Percentiles rank a stretch among this genome's conserved stretches.
phyloP scores from a whole-genome alignment of 2,329 filamentous ascomycete genomes.

The Fusarium palustre region DNA sequence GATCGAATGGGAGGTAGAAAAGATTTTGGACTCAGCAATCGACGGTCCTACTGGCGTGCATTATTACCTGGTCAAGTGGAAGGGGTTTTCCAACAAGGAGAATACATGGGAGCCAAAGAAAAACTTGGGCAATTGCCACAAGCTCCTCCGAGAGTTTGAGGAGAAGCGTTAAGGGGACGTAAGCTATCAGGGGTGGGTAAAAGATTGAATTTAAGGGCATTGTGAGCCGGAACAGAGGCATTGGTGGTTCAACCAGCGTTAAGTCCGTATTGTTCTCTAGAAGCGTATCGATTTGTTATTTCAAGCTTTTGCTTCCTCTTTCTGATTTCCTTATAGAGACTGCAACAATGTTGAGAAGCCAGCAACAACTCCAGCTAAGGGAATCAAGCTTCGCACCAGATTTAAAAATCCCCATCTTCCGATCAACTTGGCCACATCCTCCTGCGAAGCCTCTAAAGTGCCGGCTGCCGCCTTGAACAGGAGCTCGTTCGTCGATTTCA shows the following conservation, averaged over 20 bases:
- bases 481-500: slow-evolving; percentile 53
- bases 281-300: no score
- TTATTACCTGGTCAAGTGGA: slow-evolving; percentile 66
- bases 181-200: background rate
- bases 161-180: background rate
- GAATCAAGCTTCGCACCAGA: slow-evolving; percentile 48
- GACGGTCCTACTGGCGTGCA: slow-evolving; percentile 54
- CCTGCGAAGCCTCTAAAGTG: slow-evolving; percentile 22
- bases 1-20: slow-evolving; percentile 61
- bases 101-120: slow-evolving; percentile 67
- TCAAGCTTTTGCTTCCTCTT: background rate
- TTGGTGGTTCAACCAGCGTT: background rate
- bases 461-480: slow-evolving; percentile 47
- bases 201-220: background rate
- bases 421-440: slow-evolving; percentile 43
- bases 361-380: slow-evolving; percentile 47
- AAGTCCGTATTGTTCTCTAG: background rate
- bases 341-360: slow-evolving; percentile 42
- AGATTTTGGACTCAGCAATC: slow-evolving; percentile 57
- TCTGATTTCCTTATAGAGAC: slow-evolving; percentile 14
- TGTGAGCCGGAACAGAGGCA: background rate
- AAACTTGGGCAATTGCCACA: slow-evolving; percentile 57
- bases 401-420: slow-evolving; percentile 48
- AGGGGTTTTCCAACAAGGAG: slow-evolving; percentile 56
- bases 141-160: slow-evolving; percentile 55